Evolutionary conservation across 768 basidiomycete species (phyloP).

Genomic region (Amanita rimosa): DNA sequence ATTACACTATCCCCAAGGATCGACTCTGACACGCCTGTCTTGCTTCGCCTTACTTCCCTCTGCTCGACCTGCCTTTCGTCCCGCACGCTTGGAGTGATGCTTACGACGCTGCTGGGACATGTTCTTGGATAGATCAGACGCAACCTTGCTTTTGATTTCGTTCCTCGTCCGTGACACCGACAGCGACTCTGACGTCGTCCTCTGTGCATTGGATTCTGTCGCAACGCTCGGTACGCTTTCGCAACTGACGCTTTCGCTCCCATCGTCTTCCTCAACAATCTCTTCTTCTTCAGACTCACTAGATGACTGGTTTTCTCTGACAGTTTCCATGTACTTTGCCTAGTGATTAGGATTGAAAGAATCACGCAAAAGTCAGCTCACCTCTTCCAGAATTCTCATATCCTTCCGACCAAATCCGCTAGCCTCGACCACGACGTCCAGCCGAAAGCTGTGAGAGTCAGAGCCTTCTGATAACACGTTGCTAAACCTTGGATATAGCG

Average conservation of each 20-base stretch:
- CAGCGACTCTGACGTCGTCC: conserved; percentile 19
- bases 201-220: conserved; percentile 9
- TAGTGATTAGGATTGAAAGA: conserved; percentile 11
- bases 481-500: conserved; percentile 78
- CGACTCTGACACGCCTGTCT: conserved; percentile 53
- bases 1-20: conserved; percentile 31
- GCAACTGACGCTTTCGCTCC: conserved; percentile 16
- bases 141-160: conserved; percentile 49
- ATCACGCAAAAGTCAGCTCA: conserved; percentile 25
- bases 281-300: conserved; percentile 16
- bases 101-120: conserved; percentile 59
- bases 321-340: conserved; percentile 56
- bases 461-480: conserved; percentile 38
- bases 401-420: conserved; percentile 87
- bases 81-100: conserved; percentile 66
- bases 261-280: conserved; percentile 12
- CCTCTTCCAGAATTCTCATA: conserved; percentile 76
- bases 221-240: conserved; percentile 18
- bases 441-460: conserved; percentile 47
- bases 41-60: conserved; percentile 84
- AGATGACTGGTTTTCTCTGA: conserved; percentile 20
- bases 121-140: conserved; percentile 45
- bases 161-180: conserved; percentile 33
- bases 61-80: conserved; percentile 50
- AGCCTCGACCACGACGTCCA: conserved; percentile 89